These are phyloP conservation scores for Mortierella sp. DNA, from an alignment of 371 early-diverging fungal species.

Conservation along the genomic window DNA sequence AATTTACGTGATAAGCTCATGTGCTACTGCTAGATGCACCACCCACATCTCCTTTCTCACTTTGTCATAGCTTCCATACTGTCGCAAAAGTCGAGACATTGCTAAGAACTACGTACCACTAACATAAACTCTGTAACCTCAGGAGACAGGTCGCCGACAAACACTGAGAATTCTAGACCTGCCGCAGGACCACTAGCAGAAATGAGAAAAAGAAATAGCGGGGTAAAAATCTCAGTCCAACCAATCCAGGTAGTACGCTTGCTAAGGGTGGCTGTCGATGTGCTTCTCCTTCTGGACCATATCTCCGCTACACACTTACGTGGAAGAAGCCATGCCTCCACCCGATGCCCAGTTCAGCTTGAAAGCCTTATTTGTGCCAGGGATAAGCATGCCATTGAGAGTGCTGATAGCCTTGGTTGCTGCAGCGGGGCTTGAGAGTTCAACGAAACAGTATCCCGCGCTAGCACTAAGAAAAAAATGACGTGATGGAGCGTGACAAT, in stretches of 20 bases:
- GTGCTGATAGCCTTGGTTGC: slow-evolving; percentile 74
- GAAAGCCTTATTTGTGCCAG: slow-evolving; percentile 82
- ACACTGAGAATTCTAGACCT: slow-evolving; percentile 83
- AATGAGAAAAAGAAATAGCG: neutral
- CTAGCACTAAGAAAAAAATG: slow-evolving; percentile 59
- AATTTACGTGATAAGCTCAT: no score
- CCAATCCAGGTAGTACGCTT: no score
- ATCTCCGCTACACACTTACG: no score
- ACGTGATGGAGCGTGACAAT: neutral
- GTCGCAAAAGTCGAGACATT: no score
- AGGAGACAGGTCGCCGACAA: slow-evolving; percentile 88
- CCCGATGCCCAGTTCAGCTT: slow-evolving; percentile 94
- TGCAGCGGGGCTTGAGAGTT: slow-evolving; percentile 66
- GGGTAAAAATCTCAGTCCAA: no score
- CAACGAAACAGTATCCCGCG: slow-evolving; percentile 85
- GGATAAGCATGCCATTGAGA: slow-evolving; percentile 85
- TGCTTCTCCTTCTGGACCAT: no score
- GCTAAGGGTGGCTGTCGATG: no score
- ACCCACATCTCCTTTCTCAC: no score
- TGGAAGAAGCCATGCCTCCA: slow-evolving; percentile 58
- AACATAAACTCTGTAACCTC: slow-evolving; percentile 81
- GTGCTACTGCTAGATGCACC: no score
- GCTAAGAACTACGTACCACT: slow-evolving; percentile 67
- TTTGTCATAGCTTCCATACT: no score
- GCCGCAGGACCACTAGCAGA: slow-evolving; percentile 60